These are phyloP conservation scores for Carallia pectinifolia DNA, from an alignment of 345 rosid species.

Conservation along the genomic window DNA sequence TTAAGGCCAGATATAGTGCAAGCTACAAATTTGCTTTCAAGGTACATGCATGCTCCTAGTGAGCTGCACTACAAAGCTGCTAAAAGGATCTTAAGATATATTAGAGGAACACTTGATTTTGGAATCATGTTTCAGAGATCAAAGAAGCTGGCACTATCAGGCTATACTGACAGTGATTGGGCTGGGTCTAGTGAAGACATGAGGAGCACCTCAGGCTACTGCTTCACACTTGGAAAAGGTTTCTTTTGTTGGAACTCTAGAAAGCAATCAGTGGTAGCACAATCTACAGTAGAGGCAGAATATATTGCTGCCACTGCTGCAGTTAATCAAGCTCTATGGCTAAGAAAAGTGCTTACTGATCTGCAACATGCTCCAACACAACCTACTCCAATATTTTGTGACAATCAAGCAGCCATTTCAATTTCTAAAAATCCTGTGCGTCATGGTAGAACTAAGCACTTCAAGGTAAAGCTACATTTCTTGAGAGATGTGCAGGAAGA, in stretches of 20 bases:
- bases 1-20: neutral
- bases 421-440: too few relatives aligned
- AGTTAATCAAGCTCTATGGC: neutral
- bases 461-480: neutral
- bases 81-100: neutral
- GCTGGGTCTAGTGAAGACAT: neutral
- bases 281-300: neutral
- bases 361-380: neutral
- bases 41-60: neutral
- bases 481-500: too few relatives aligned
- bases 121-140: neutral
- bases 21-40: neutral
- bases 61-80: neutral
- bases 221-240: too few relatives aligned
- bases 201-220: neutral
- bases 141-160: neutral
- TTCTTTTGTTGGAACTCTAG: neutral
- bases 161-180: neutral
- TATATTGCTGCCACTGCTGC: neutral
- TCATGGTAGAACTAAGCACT: too few relatives aligned
- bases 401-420: neutral
- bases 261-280: neutral
- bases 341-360: neutral
- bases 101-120: neutral
- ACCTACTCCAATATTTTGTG: neutral